Evolutionary conservation across 139 green algal species (phyloP), one percentile per base, ranked within the genome.

Genomic region (Picochlorum sp.): DNA sequence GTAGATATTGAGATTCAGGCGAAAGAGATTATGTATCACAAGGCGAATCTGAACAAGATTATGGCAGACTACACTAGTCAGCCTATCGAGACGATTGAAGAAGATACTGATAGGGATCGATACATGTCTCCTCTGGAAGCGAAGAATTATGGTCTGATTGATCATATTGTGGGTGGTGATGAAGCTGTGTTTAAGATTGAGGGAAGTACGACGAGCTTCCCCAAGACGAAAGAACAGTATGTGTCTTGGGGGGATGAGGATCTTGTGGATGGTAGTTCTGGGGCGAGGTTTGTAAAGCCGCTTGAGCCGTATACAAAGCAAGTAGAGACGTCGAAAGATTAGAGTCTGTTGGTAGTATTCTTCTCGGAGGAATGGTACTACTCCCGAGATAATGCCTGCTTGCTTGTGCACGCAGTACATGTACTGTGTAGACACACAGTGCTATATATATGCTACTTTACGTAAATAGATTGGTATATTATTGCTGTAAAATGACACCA

Each of bases 21-120:
- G 54, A 88, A 89, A 61, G 93, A 99, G 75, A 99, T 99, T 74
- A 96, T 99, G 89, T 98, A 91, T 75, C 93, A 99, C 76, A 98
- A 98, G 70, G 84, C 78, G 40, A 98, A 96, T 76, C 75, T 99
- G 36, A 97, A 97, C 75, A 75, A 83, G 55, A 96, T 99, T 74
- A 95, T 98, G 85, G 73, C 89, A 5, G 82, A 88, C 13, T 91
- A 88, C 82, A 94, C 84, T 0, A 53, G 69, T 9, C 82, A 94
- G 73, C 76, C 85, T 13, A 76, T 93, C 33, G 75, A 83, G 33
- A 74, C 82, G 74, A 86, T 98, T 55, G 90, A 98, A 69, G 79
- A 92, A 72, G 92, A 98, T 78, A 98, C 92, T 6, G 92, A 99
- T 72, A 75, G 91, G 29, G 93, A 98, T 70, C 67, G 88, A 7